Percentiles rank a stretch among this genome's conserved stretches.
Conservation (phyloP, 768 basidiomycete genomes). For the Jaapia argillacea region DNA sequence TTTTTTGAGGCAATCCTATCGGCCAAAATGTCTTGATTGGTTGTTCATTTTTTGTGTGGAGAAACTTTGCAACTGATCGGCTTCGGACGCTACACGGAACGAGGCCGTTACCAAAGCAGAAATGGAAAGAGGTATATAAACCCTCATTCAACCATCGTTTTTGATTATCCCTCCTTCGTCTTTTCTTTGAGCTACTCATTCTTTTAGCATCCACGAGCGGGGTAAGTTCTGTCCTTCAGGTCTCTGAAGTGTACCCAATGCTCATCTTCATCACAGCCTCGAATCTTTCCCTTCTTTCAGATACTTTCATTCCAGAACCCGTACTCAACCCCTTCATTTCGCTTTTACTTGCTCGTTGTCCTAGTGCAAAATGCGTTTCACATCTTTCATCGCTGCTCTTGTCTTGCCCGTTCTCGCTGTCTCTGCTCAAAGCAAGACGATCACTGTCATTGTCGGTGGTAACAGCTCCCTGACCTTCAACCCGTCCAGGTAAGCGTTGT, state of each 20-base stretch:
- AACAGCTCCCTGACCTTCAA: slow-evolving; percentile 16
- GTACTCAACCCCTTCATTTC: slow-evolving; percentile 2
- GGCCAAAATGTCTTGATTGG: too few species aligned
- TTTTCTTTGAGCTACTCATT: slow-evolving; percentile 5
- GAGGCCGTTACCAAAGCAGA: too few species aligned
- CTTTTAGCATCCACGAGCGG: slow-evolving; percentile 33
- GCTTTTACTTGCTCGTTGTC: slow-evolving; percentile 2
- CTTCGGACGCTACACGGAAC: too few species aligned
- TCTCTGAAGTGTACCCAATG: background rate
- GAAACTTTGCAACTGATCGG: too few species aligned
- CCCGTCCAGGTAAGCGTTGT: slow-evolving; percentile 11
- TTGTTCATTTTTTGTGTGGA: too few species aligned
- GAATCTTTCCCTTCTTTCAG: slow-evolving; percentile 18
- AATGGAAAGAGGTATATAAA: too few species aligned
- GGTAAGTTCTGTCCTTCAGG: slow-evolving; percentile 19
- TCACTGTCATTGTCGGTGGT: slow-evolving; percentile 18
- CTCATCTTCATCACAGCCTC: slow-evolving; percentile 13
- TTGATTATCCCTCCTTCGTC: background rate
- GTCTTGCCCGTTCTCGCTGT: slow-evolving; percentile 37
- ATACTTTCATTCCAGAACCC: background rate
- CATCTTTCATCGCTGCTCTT: slow-evolving; percentile 27
- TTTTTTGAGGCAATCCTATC: too few species aligned
- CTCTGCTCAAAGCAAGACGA: slow-evolving; percentile 12
- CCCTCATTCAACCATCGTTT: too few species aligned
- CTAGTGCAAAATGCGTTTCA: slow-evolving; percentile 40